Evolutionary conservation across 2,329 filamentous ascomycete genomes (phyloP).

Genomic region (Fusarium sp.): DNA sequence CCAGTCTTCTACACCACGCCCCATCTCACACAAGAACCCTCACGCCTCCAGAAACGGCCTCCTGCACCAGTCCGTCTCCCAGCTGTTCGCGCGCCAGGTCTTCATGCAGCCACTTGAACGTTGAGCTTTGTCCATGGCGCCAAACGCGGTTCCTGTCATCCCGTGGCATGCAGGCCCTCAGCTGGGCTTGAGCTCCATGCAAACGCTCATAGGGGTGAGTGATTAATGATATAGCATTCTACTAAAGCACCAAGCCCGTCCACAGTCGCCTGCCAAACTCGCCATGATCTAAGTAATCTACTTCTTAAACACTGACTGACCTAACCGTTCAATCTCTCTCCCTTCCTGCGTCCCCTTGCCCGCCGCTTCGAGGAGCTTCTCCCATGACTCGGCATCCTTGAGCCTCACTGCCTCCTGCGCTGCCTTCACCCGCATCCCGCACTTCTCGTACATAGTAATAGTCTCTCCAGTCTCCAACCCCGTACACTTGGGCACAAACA

Average conservation of each 20-base stretch:
- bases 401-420: slow-evolving; percentile 91
- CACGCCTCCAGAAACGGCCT: slow-evolving; percentile 15
- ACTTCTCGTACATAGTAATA: slow-evolving; percentile 96
- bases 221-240: slow-evolving; percentile 17
- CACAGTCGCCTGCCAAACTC: background rate
- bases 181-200: background rate
- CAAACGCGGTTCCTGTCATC: slow-evolving; percentile 16
- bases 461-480: slow-evolving; percentile 77
- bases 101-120: slow-evolving; percentile 25
- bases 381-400: slow-evolving; percentile 84
- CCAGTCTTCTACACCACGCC: slow-evolving; percentile 5
- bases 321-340: slow-evolving; percentile 86
- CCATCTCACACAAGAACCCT: slow-evolving; percentile 15
- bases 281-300: slow-evolving; percentile 20
- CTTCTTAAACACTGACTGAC: slow-evolving; percentile 71
- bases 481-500: slow-evolving; percentile 91
- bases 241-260: slow-evolving; percentile 14
- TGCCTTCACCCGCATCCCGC: slow-evolving; percentile 89
- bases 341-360: slow-evolving; percentile 77
- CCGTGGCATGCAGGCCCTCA: background rate
- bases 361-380: slow-evolving; percentile 81
- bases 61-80: background rate
- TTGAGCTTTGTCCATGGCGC: slow-evolving; percentile 9
- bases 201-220: background rate
- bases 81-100: background rate